Percentiles rank a stretch among this genome's conserved stretches.
Conservation (phyloP, 208 protist species). For the Leishmania gerbilli region DNA sequence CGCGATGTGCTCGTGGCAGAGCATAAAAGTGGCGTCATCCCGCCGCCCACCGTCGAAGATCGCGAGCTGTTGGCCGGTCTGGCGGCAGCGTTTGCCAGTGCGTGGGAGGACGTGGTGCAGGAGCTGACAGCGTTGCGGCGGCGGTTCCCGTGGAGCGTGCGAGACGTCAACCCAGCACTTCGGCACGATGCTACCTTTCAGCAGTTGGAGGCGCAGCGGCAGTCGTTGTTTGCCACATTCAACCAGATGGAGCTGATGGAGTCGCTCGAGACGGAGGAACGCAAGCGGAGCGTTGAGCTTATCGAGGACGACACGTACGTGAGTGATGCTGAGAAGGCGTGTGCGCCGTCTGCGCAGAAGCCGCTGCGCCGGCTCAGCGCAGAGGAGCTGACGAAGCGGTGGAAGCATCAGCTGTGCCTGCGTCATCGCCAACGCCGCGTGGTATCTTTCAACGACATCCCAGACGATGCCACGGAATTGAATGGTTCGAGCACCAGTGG, state of each 20-base stretch:
- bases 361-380: conserved; percentile 23
- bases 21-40: conserved; percentile 1
- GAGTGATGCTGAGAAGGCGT: conserved; percentile 19
- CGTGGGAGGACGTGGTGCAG: conserved; percentile 10
- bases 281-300: conserved; percentile 58
- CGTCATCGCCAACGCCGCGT: conserved; percentile 39
- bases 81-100: background rate
- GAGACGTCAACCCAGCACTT: conserved; percentile 57
- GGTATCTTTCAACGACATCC: conserved; percentile 47
- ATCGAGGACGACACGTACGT: conserved; percentile 49
- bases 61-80: conserved; percentile 1
- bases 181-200: conserved; percentile 38
- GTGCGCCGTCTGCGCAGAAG: conserved; percentile 13
- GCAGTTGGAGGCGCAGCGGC: conserved; percentile 43
- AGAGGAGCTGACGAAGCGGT: conserved; percentile 44
- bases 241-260: conserved; percentile 40
- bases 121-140: conserved; percentile 33
- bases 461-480: conserved; percentile 6
- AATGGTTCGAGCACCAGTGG: background rate
- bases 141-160: conserved; percentile 42
- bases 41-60: conserved; percentile 11
- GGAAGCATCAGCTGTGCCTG: conserved; percentile 38
- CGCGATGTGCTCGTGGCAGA: conserved; percentile 18
- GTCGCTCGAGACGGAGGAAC: conserved; percentile 51
- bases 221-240: conserved; percentile 23